A percentile compares a stretch with the other conserved stretches of the same genome.
Conservation (phyloP, 345 rosid genomes). For the Salix exigua region DNA sequence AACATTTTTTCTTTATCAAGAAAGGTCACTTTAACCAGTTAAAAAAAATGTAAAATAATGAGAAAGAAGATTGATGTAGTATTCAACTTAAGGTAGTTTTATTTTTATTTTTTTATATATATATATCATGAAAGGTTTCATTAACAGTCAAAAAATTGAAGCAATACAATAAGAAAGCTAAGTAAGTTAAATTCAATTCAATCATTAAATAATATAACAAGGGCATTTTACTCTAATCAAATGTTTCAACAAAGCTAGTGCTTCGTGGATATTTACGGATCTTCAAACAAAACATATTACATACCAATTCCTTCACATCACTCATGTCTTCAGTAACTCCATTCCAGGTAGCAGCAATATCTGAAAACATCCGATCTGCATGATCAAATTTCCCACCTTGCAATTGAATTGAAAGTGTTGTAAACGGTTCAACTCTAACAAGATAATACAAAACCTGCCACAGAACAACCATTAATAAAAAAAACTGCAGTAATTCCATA, state of each 20-base stretch:
- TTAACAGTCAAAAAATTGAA: neutral
- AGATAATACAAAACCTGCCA: slow-evolving; percentile 89
- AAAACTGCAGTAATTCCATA: slow-evolving; percentile 5
- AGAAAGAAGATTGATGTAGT: neutral
- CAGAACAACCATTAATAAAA: slow-evolving; percentile 22
- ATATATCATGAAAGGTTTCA: neutral
- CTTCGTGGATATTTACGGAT: neutral
- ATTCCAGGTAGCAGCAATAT: slow-evolving; percentile 89
- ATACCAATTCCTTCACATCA: slow-evolving; percentile 97
- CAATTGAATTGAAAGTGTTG: slow-evolving; percentile 89
- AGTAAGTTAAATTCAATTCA: neutral
- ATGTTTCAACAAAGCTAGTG: neutral
- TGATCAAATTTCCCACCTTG: slow-evolving; percentile 99
- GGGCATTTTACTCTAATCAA: neutral
- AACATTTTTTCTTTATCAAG: neutral
- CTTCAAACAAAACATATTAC: slow-evolving; percentile 20
- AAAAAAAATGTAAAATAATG: neutral
- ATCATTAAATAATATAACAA: neutral
- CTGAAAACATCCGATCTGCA: slow-evolving; percentile 95
- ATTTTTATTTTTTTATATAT: neutral
- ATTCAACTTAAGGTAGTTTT: neutral
- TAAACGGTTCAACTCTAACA: slow-evolving; percentile 91
- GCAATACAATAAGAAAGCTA: neutral
- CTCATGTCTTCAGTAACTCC: slow-evolving; percentile 97
- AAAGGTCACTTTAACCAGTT: neutral